phyloP scores from a whole-genome alignment of 192 early-diverging fungal species.

The Coemansia sp. region DNA sequence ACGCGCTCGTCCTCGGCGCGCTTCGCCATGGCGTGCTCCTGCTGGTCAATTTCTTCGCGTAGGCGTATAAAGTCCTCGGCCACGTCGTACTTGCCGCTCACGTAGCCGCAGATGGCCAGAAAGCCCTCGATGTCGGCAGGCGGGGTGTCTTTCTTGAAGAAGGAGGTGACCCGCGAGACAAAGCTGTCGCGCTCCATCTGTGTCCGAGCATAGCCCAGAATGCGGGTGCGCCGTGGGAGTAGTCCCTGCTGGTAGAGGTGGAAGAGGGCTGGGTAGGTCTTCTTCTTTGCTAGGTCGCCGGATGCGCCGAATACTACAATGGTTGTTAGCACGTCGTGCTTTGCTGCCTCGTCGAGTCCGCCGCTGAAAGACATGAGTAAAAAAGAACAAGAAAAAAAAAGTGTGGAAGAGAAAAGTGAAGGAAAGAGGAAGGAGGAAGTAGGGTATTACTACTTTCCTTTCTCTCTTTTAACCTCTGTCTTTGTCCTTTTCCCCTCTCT shows the following conservation, averaged over 20 bases:
- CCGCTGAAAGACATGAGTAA: slow-evolving; percentile 44
- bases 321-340: slow-evolving; percentile 52
- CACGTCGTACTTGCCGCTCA: slow-evolving; percentile 81
- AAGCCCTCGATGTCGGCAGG: slow-evolving; percentile 58
- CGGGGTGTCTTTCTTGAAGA: slow-evolving; percentile 46
- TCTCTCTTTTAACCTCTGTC: too few relatives aligned
- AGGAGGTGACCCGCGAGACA: slow-evolving; percentile 64
- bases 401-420: neutral
- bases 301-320: slow-evolving; percentile 81
- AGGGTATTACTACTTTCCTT: neutral
- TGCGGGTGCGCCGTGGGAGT: slow-evolving; percentile 69
- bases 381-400: neutral
- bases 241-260: slow-evolving; percentile 84
- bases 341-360: slow-evolving; percentile 48
- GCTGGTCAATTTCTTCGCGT: slow-evolving; percentile 58
- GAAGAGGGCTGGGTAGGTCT: slow-evolving; percentile 96
- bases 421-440: neutral
- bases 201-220: slow-evolving; percentile 91
- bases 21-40: slow-evolving; percentile 54
- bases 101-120: slow-evolving; percentile 71
- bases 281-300: slow-evolving; percentile 97
- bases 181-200: slow-evolving; percentile 72
- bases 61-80: slow-evolving; percentile 69
- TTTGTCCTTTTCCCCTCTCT: too few relatives aligned
- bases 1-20: slow-evolving; percentile 55